phyloP scores from a whole-genome alignment of 345 rosid genomes.

The Draba incana region DNA sequence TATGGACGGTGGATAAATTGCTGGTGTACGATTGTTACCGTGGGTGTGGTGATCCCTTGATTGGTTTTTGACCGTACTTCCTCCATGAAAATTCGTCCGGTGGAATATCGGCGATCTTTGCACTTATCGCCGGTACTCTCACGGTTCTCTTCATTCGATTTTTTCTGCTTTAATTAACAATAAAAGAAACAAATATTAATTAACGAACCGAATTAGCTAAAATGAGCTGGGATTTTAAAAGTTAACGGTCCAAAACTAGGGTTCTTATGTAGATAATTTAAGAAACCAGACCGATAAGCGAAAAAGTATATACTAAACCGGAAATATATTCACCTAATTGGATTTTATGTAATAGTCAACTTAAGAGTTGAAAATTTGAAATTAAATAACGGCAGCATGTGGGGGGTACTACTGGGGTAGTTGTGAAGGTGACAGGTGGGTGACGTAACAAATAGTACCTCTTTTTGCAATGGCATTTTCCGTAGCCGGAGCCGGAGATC shows the following conservation, averaged over 20 bases:
- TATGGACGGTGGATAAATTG: too few relatives aligned
- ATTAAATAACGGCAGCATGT: constrained; percentile 24
- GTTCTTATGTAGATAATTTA: too few relatives aligned
- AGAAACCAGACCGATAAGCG: too few relatives aligned
- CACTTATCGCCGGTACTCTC: constrained; percentile 87
- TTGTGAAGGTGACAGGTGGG: constrained; percentile 32
- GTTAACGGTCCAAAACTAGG: constrained; percentile 11
- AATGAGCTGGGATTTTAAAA: neutral
- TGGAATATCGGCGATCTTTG: constrained; percentile 92
- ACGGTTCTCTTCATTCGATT: constrained; percentile 71
- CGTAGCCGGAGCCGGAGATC: constrained; percentile 61
- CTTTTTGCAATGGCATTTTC: constrained; percentile 89
- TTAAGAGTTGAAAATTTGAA: constrained; percentile 1
- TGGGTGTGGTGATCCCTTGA: constrained; percentile 95
- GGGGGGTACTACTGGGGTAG: too few relatives aligned
- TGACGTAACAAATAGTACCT: constrained; percentile 54
- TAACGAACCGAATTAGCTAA: constrained; percentile 10
- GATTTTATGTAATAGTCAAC: constrained; percentile 30
- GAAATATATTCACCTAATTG: too few relatives aligned
- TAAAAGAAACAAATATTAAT: neutral
- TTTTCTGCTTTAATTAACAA: constrained; percentile 51
- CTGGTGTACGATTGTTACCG: constrained; percentile 52
- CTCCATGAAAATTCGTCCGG: constrained; percentile 94
- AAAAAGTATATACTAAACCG: constrained; percentile 12
- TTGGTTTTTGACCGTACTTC: constrained; percentile 96